These are phyloP conservation scores for Nicotiana tomentosiformis DNA, from an alignment of 257 asterid genomes.

Conservation along the genomic window DNA sequence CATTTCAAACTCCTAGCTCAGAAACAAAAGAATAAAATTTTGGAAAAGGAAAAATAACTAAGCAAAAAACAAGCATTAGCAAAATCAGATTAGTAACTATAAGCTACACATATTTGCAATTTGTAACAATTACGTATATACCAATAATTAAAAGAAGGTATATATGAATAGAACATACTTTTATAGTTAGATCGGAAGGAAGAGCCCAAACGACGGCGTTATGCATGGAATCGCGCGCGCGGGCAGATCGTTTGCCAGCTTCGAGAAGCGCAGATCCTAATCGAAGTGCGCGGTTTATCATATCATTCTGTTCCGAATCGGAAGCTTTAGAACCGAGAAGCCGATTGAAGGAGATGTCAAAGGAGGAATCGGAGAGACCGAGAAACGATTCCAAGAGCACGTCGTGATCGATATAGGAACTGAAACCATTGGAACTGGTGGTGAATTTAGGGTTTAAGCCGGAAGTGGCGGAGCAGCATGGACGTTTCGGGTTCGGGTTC, in stretches of 20 bases:
- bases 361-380: conserved; percentile 43
- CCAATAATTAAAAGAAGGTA: background rate
- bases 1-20: background rate
- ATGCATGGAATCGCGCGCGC: conserved; percentile 58
- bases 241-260: conserved; percentile 65
- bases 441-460: conserved; percentile 8
- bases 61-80: background rate
- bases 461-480: conserved; percentile 32
- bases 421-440: conserved; percentile 7
- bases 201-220: conserved; percentile 68
- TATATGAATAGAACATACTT: conserved; percentile 22
- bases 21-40: background rate
- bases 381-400: conserved; percentile 53
- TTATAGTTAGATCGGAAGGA: conserved; percentile 70
- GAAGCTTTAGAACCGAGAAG: conserved; percentile 39
- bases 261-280: conserved; percentile 67
- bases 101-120: background rate
- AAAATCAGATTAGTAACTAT: background rate
- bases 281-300: conserved; percentile 55
- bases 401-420: conserved; percentile 27
- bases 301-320: conserved; percentile 45
- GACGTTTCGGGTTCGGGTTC: conserved; percentile 61
- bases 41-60: background rate
- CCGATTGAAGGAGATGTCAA: conserved; percentile 61
- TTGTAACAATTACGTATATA: background rate